Conservation (phyloP, 306 rosid species). For the Spatholobus suberectus region DNA sequence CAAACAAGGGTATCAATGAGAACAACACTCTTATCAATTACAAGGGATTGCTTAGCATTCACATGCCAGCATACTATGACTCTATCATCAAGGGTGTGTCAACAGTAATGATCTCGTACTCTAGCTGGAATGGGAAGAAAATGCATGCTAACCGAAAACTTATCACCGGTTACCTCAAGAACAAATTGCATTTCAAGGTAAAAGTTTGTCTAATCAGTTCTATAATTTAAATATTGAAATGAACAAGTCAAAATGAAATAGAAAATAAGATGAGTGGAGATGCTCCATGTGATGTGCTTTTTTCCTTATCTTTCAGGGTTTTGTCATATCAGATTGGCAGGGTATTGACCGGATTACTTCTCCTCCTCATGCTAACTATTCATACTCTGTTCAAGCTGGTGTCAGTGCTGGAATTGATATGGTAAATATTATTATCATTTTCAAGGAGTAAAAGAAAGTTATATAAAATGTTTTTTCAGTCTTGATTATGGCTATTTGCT, state of each 20-base stretch:
- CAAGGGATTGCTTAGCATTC: constrained; percentile 60
- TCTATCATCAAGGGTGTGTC: constrained; percentile 53
- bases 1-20: constrained; percentile 84
- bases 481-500: background rate
- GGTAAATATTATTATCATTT: constrained; percentile 39
- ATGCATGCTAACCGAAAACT: constrained; percentile 54
- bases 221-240: background rate
- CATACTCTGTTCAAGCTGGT: constrained; percentile 46
- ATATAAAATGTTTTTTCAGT: background rate
- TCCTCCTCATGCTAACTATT: constrained; percentile 54
- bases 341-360: constrained; percentile 54
- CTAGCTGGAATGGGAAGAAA: constrained; percentile 55
- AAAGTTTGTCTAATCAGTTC: background rate
- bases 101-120: constrained; percentile 55
- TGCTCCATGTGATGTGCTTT: constrained; percentile 1
- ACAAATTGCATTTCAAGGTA: constrained; percentile 51
- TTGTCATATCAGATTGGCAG: constrained; percentile 57
- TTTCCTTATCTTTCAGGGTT: constrained; percentile 44
- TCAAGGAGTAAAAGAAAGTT: constrained; percentile 5
- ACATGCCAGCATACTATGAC: constrained; percentile 54
- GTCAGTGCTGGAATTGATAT: constrained; percentile 57
- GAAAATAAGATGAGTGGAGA: background rate
- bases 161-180: constrained; percentile 51
- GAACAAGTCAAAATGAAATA: background rate
- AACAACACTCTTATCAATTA: constrained; percentile 73